These are phyloP conservation scores for Solanum virginianum DNA, from an alignment of 257 asterid genomes.

Conservation along the genomic window DNA sequence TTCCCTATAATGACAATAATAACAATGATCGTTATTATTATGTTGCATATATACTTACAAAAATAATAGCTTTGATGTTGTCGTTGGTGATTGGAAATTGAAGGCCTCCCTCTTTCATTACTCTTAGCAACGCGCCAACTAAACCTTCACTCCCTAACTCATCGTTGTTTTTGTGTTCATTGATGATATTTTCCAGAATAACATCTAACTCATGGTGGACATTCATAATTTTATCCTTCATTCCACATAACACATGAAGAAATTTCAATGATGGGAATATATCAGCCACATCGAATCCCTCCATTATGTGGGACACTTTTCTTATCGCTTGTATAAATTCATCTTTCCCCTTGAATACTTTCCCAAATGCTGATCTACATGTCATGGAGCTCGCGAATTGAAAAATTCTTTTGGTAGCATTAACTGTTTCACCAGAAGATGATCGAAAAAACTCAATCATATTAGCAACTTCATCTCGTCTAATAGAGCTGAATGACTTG, in stretches of 20 bases:
- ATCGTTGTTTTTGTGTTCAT: neutral
- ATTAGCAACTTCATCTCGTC: neutral
- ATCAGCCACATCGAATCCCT: neutral
- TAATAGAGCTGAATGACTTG: neutral
- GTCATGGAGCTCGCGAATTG: neutral
- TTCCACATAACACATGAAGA: neutral
- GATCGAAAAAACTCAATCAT: neutral
- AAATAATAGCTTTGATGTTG: neutral
- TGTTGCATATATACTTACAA: neutral
- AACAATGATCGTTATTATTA: fast-evolving
- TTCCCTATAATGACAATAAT: no score
- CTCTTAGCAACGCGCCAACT: neutral
- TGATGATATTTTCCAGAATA: neutral
- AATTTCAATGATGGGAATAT: neutral
- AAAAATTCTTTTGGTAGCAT: neutral
- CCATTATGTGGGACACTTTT: neutral
- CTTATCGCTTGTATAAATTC: neutral
- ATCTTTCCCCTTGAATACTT: neutral
- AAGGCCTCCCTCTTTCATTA: neutral
- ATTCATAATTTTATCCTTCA: neutral
- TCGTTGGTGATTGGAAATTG: neutral
- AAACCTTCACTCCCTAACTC: neutral
- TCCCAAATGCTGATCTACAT: neutral
- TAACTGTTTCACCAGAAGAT: neutral
- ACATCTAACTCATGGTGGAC: neutral